Evolutionary conservation across 257 asterid species (phyloP).

Genomic region (Przewalskia tangutica): DNA sequence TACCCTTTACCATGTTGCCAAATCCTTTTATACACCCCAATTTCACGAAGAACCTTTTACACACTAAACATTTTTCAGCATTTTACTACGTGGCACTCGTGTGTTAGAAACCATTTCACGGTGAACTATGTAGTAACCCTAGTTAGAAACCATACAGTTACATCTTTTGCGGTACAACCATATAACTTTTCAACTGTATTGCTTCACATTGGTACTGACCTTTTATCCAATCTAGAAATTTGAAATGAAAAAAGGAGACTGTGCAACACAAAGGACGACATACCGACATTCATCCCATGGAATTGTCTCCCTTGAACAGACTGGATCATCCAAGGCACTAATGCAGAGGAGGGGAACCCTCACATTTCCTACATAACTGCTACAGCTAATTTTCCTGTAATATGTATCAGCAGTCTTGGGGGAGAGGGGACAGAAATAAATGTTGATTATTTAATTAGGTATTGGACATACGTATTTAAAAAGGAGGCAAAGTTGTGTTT

Average conservation of each 20-base stretch:
- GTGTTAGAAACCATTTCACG: background rate
- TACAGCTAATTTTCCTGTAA: slow-evolving; percentile 69
- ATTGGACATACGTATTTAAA: background rate
- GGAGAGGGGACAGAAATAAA: background rate
- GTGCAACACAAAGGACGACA: background rate
- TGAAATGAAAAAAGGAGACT: background rate
- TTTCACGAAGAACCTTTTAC: background rate
- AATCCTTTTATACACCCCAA: background rate
- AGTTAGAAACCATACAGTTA: background rate
- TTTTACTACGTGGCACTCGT: background rate
- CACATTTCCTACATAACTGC: slow-evolving; percentile 55
- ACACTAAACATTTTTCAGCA: background rate
- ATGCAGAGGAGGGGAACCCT: slow-evolving; percentile 83
- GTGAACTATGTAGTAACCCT: background rate
- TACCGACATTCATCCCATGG: slow-evolving; percentile 94
- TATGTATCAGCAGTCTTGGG: slow-evolving; percentile 73
- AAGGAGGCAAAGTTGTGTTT: slow-evolving; percentile 15
- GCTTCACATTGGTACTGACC: background rate
- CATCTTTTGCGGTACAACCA: background rate
- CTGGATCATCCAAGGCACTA: slow-evolving; percentile 81
- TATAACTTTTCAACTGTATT: background rate
- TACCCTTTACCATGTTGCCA: background rate
- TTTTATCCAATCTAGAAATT: background rate
- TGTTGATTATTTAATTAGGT: background rate
- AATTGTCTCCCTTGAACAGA: slow-evolving; percentile 83